Conservation (phyloP, 2,329 filamentous ascomycete species). For the Colletotrichum tabaci region DNA sequence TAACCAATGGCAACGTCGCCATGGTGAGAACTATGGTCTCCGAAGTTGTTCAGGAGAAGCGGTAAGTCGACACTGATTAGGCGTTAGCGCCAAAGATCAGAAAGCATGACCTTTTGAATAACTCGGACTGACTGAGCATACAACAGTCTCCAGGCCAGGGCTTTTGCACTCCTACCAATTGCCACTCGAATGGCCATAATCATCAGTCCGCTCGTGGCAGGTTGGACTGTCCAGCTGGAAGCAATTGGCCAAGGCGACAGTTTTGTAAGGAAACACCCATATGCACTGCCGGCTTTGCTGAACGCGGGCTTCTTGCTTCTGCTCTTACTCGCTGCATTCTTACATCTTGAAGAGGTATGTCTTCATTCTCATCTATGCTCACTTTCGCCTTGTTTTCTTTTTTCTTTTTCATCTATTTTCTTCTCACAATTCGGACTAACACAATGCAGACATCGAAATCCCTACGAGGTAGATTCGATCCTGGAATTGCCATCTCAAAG, state of each 20-base stretch:
- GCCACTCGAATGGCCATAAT: neutral
- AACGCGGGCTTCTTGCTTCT: neutral
- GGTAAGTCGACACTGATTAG: neutral
- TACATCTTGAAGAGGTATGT: conserved; percentile 16
- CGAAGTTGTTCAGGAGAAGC: conserved; percentile 25
- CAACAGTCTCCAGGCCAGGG: neutral
- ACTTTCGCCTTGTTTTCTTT: no score
- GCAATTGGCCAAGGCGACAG: neutral
- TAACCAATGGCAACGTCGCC: conserved; percentile 24
- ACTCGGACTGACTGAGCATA: no score
- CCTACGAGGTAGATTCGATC: neutral
- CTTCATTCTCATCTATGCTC: no score
- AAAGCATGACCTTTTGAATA: no score
- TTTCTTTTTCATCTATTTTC: no score
- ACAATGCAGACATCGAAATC: neutral
- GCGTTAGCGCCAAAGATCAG: no score
- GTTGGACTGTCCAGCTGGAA: neutral
- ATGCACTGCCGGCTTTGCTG: conserved; percentile 2
- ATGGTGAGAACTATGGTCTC: conserved; percentile 29
- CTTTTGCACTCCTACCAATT: conserved; percentile 9
- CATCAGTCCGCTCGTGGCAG: conserved; percentile 7
- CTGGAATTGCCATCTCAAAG: neutral
- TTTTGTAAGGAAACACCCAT: neutral
- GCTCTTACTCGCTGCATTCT: neutral
- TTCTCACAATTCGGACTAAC: neutral